Base-by-base conservation (phyloP, 495 filamentous ascomycete species). In the Trichoderma gamsii region DNA sequence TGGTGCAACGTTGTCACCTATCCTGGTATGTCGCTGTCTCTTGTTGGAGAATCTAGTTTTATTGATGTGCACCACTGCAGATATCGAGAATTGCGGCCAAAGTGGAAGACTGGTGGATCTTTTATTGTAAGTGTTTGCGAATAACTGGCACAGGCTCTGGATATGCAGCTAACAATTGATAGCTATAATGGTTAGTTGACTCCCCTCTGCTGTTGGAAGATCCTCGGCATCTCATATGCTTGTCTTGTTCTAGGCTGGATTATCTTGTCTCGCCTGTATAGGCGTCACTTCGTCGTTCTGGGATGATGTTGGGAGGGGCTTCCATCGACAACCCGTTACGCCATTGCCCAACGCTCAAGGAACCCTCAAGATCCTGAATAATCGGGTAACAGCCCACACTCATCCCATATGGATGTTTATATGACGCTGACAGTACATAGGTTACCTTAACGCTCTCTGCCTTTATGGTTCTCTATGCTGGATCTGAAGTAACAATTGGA, bases 401-500 rank as follows among this genome's bases (percentile, higher is more conserved):
- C 1, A 18, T 32, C 12, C 8, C 11, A 27, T 3, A 29, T n/a
- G n/a, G n/a, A n/a, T n/a, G n/a, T n/a, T n/a, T n/a, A n/a, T n/a
- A n/a, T n/a, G n/a, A n/a, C n/a, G n/a, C 61, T 41, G 7, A 32
- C 43, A 79, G 70, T 66, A 67, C 71, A 69, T 61, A 61, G 56
- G 25, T 61, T 2, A 61, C 89, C 23, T 96, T 91, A 91, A 76
- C 95, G 23, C 85, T 87, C 44, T 84, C 92, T 12, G 52, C 89
- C 15, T 96, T 96, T 77, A 77, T 95, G 51, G 81, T 96, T 2
- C 85, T 85, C 49, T 96, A 95, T 72, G 91, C 93, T 8, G 92
- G 92, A 46, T 78, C 88, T 21, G 92, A 97, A 68, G 92, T 97
- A 21, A 87, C 88, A 0, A 82, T 96, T 0, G 91, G 92, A 41